Conservation (phyloP, 1,284 basidiomycete species). For the Athelia psychrophila region DNA sequence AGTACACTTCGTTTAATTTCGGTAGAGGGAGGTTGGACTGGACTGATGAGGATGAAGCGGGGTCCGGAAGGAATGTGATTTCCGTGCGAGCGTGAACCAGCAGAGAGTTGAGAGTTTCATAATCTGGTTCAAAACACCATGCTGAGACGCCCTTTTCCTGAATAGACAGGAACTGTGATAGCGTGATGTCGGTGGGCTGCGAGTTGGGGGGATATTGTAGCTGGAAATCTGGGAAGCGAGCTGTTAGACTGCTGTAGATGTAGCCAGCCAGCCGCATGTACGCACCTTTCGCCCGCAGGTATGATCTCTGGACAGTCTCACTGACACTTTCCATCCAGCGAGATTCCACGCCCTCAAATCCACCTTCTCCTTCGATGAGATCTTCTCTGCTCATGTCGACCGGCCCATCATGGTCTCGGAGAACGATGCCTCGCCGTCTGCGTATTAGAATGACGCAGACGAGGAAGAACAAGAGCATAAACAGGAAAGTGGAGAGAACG, state of each 20-base stretch:
- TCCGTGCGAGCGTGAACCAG: slow-evolving; percentile 93
- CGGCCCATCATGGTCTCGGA: slow-evolving; percentile 89
- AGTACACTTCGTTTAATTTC: slow-evolving; percentile 96
- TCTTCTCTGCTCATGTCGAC: slow-evolving; percentile 92
- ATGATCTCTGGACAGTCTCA: slow-evolving; percentile 69
- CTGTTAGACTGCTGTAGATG: slow-evolving; percentile 5
- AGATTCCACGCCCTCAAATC: slow-evolving; percentile 87
- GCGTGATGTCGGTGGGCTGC: slow-evolving; percentile 90
- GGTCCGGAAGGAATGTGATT: slow-evolving; percentile 94
- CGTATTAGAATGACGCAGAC: slow-evolving; percentile 84
- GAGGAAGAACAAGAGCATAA: slow-evolving; percentile 88
- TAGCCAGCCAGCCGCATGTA: slow-evolving; percentile 11
- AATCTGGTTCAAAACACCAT: slow-evolving; percentile 97
- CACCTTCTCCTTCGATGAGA: slow-evolving; percentile 86
- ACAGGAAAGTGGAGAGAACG: slow-evolving; percentile 89
- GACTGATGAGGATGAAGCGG: slow-evolving; percentile 87
- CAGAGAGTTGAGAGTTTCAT: slow-evolving; percentile 87
- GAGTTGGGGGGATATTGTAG: slow-evolving; percentile 91
- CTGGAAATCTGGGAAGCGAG: slow-evolving; percentile 72
- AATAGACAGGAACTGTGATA: slow-evolving; percentile 95
- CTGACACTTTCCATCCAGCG: slow-evolving; percentile 89
- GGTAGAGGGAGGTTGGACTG: slow-evolving; percentile 94
- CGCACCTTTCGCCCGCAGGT: slow-evolving; percentile 86
- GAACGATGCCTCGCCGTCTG: slow-evolving; percentile 75
- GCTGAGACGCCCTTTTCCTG: slow-evolving; percentile 98